Conservation (phyloP, 768 basidiomycete species). For the Lactarius hatsudake region DNA sequence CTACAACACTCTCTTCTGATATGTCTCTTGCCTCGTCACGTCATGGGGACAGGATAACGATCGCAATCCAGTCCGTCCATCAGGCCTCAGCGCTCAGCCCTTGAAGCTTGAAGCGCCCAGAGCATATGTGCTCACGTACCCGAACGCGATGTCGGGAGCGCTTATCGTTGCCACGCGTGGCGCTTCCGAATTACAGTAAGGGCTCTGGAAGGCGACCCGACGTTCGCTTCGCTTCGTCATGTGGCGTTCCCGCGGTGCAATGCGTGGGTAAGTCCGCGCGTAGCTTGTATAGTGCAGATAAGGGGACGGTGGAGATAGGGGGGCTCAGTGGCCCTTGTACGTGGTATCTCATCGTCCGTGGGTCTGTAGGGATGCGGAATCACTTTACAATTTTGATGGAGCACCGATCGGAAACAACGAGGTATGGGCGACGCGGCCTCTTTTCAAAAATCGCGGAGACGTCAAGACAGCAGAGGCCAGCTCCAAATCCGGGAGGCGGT, state of each 20-base stretch:
- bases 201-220: slow-evolving; percentile 2
- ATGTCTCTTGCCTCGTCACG: not conserved
- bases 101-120: slow-evolving; percentile 30
- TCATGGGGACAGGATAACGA: slow-evolving; percentile 34
- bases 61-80: slow-evolving; percentile 38
- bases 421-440: not conserved
- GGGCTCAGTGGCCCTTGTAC: too few relatives aligned
- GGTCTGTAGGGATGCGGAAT: not conserved
- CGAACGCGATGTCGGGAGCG: slow-evolving; percentile 11
- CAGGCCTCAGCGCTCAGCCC: slow-evolving; percentile 31
- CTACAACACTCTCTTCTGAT: not conserved
- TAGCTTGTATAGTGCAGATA: not conserved
- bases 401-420: not conserved
- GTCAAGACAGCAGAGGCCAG: too few relatives aligned
- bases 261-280: not conserved
- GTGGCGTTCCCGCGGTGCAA: slow-evolving; percentile 20
- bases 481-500: slow-evolving; percentile 28
- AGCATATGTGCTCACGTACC: slow-evolving; percentile 26
- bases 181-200: slow-evolving; percentile 12
- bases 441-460: slow-evolving; percentile 14
- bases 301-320: not conserved
- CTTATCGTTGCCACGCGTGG: not conserved
- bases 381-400: too few relatives aligned
- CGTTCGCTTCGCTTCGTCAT: slow-evolving; percentile 20
- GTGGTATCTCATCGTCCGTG: too few relatives aligned